Evolutionary conservation across 371 early-diverging fungal genomes (phyloP), one percentile per base, ranked within the genome.

Genomic region (Haplosporangium sp.): DNA sequence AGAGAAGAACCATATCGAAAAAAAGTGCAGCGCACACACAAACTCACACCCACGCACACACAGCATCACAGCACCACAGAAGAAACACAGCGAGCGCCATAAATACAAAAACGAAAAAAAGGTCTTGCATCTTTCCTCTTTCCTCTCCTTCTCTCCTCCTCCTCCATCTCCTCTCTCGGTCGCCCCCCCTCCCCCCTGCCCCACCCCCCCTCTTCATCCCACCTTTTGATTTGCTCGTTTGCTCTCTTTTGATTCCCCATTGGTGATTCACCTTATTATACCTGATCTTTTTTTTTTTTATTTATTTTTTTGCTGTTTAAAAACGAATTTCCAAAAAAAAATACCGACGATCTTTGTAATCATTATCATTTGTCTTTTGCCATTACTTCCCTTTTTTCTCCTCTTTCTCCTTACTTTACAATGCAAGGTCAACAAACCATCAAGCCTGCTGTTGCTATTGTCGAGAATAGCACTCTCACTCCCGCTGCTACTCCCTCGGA

Each of bases 371-470:
- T 29, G 29, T 29, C 29, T 29, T 29, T 29, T 29, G 4, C 29
- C 29, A 29, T 29, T 29, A 29, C 29, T 29, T 29, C 29, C 29
- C 1, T 20, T 43, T n/a, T 21, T 42, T 45, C 29, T 20, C n/a
- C 14, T 41, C 29, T 46, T 46, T 21, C 4, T 18, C 41, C 20
- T 12, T 43, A 18, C 6, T 40, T 38, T 58, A 41, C 42, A 48
- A 62, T 62, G 58, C 56, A 61, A 52, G 41, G 47, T 18, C 69
- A 59, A 48, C 67, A 67, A 67, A 18, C 60, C 16, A 45, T 46
- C 59, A 67, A 59, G 45, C 20, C 23, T 36, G 41, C 55, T n/a
- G n/a, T n/a, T n/a, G n/a, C 23, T 18, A 53, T 29, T 40, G 55
- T 46, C 60, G 60, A 67, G 46, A 52, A 53, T 45, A 59, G 46